Evolutionary conservation across 768 basidiomycete species (phyloP).

Genomic region (Cystobasidium onofrii): DNA sequence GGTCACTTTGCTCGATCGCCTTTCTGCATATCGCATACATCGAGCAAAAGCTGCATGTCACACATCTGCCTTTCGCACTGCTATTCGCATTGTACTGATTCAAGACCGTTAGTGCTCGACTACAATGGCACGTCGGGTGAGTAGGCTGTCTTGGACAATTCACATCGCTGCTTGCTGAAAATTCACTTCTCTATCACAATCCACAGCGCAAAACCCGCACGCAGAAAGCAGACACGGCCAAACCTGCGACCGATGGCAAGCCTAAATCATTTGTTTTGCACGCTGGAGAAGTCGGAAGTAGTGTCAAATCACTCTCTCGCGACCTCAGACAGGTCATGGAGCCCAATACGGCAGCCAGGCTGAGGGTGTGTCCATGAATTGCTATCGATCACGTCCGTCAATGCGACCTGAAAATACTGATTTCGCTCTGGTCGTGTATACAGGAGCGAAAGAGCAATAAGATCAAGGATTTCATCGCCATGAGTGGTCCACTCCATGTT

Average conservation of each 20-base stretch:
- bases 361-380: conserved; percentile 55
- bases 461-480: conserved; percentile 84
- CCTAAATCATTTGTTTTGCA: conserved; percentile 89
- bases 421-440: conserved; percentile 32
- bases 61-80: neutral
- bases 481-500: conserved; percentile 82
- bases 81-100: neutral
- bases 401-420: neutral
- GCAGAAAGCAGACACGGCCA: conserved; percentile 32
- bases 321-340: conserved; percentile 96
- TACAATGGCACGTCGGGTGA: conserved; percentile 20
- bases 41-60: neutral
- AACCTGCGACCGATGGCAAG: conserved; percentile 14
- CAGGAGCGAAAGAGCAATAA: conserved; percentile 86
- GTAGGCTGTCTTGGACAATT: neutral
- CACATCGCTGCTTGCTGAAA: neutral
- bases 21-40: neutral
- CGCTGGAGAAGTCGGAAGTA: conserved; percentile 83
- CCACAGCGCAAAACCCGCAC: conserved; percentile 40
- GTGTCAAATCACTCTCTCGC: conserved; percentile 76
- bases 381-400: conserved; percentile 19
- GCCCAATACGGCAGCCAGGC: conserved; percentile 86
- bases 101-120: neutral
- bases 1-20: neutral
- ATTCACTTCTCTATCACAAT: neutral